These are phyloP conservation scores for Aristolochia californica DNA, from an alignment of 164 flowering plant genomes.

Conservation along the genomic window DNA sequence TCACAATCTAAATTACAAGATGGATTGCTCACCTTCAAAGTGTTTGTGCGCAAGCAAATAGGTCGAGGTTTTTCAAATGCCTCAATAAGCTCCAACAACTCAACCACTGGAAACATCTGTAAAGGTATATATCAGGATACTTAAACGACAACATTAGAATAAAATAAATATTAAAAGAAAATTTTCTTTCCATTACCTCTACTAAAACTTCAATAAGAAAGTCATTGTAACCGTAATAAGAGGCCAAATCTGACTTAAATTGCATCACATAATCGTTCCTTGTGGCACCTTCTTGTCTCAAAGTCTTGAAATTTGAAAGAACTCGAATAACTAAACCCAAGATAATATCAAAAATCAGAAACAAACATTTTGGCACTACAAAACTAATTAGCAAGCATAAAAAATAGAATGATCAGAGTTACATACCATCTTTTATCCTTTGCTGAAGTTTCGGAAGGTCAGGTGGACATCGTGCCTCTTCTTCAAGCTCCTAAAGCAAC, in stretches of 20 bases:
- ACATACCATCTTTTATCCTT: slow-evolving; percentile 83
- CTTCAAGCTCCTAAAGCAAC: slow-evolving; percentile 67
- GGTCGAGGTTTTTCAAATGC: slow-evolving; percentile 91
- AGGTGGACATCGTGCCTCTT: slow-evolving; percentile 60
- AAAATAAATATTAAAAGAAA: background rate
- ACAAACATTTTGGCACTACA: too few relatives aligned
- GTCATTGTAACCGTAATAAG: slow-evolving; percentile 95
- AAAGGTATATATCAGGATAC: background rate
- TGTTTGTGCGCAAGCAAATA: slow-evolving; percentile 73
- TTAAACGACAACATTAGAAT: background rate
- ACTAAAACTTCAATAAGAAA: slow-evolving; percentile 67
- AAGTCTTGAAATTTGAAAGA: slow-evolving; percentile 63
- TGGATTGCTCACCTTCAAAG: slow-evolving; percentile 62
- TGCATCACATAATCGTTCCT: slow-evolving; percentile 76
- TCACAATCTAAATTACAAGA: too few relatives aligned
- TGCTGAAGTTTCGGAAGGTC: slow-evolving; percentile 63
- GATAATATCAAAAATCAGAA: background rate
- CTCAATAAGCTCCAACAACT: slow-evolving; percentile 85
- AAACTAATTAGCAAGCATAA: background rate
- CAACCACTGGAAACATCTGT: slow-evolving; percentile 84
- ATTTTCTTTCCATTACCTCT: slow-evolving; percentile 41
- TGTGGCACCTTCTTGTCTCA: slow-evolving; percentile 61
- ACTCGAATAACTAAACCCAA: slow-evolving; percentile 58
- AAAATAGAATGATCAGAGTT: background rate
- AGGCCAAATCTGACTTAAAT: slow-evolving; percentile 61